Conservation (phyloP, 2,329 filamentous ascomycete genomes). For the Colletotrichum lini region DNA sequence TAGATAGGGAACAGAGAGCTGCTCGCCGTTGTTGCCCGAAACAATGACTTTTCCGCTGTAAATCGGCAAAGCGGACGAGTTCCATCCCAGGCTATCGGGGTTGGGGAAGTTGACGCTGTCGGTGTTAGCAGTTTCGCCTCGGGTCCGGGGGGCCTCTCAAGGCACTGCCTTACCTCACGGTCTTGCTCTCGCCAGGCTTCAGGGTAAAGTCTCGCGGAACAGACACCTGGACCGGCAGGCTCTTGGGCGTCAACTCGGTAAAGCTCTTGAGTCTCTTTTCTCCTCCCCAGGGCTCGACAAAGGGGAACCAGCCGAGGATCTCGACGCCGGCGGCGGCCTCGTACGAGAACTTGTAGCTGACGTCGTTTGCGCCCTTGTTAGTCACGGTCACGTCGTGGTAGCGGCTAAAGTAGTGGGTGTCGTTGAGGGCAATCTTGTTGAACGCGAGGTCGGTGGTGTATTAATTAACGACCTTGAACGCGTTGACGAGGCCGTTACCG, state of each 20-base stretch:
- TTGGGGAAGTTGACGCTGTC: slow-evolving; percentile 49
- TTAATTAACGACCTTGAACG: slow-evolving; percentile 58
- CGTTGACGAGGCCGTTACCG: slow-evolving; percentile 59
- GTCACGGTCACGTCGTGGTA: slow-evolving; percentile 49
- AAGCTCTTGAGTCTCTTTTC: slow-evolving; percentile 44
- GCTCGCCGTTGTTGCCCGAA: slow-evolving; percentile 50
- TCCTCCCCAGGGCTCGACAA: slow-evolving; percentile 18
- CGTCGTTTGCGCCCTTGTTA: slow-evolving; percentile 52
- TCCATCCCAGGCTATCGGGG: slow-evolving; percentile 47
- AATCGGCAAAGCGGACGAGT: slow-evolving; percentile 48
- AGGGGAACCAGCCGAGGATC: slow-evolving; percentile 46
- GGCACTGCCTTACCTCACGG: slow-evolving; percentile 43
- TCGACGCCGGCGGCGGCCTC: slow-evolving; percentile 55
- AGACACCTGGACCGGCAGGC: slow-evolving; percentile 42
- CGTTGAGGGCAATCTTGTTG: slow-evolving; percentile 59
- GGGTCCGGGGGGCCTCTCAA: too few species aligned
- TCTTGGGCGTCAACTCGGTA: slow-evolving; percentile 44
- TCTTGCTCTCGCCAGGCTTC: slow-evolving; percentile 46
- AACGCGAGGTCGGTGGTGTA: slow-evolving; percentile 54
- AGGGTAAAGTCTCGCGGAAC: slow-evolving; percentile 46
- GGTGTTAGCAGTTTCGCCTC: not conserved
- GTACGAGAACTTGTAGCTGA: slow-evolving; percentile 51
- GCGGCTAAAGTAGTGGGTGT: slow-evolving; percentile 56
- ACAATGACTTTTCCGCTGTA: slow-evolving; percentile 54
- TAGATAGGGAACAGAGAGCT: slow-evolving; percentile 52